Evolutionary conservation across 352 stramenopile genomes (phyloP).

Genomic region (Aphanomyces euteiches): DNA sequence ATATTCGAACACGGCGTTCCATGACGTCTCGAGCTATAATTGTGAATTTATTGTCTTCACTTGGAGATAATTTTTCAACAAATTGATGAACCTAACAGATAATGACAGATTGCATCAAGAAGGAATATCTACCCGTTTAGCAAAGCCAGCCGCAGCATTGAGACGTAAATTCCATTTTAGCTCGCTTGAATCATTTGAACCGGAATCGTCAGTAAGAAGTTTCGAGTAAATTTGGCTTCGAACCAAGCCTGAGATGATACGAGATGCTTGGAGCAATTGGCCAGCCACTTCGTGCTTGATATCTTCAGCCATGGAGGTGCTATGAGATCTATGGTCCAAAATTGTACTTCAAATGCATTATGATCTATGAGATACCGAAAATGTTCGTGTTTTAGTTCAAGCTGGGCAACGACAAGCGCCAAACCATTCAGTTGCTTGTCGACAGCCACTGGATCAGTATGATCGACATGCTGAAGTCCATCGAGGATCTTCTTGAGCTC

Average conservation of each 20-base stretch:
- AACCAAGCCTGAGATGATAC: not conserved
- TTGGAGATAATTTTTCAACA: constrained; percentile 16
- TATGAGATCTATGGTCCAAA: constrained; percentile 14
- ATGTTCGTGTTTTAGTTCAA: constrained; percentile 26
- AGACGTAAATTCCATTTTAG: not conserved
- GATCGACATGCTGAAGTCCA: constrained; percentile 13
- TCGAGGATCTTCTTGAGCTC: constrained; percentile 18
- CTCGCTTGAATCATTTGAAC: no score
- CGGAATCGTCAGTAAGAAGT: constrained; percentile 12
- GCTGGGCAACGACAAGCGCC: constrained; percentile 4
- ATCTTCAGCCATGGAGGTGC: constrained; percentile 16
- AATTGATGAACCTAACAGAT: constrained; percentile 18
- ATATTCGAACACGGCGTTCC: constrained; percentile 12
- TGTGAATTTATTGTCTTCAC: not conserved
- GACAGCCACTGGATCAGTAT: not conserved
- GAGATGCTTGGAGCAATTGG: not conserved
- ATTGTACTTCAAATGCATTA: not conserved
- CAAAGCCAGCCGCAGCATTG: not conserved
- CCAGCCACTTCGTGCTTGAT: constrained; percentile 8
- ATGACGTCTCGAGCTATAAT: constrained; percentile 12
- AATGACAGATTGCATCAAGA: not conserved
- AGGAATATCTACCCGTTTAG: not conserved
- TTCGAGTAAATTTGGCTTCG: not conserved
- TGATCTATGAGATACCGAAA: constrained; percentile 3
- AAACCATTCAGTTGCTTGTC: constrained; percentile 12